Evolutionary conservation across 768 basidiomycete species (phyloP).

Genomic region (Lactarius psammicola): DNA sequence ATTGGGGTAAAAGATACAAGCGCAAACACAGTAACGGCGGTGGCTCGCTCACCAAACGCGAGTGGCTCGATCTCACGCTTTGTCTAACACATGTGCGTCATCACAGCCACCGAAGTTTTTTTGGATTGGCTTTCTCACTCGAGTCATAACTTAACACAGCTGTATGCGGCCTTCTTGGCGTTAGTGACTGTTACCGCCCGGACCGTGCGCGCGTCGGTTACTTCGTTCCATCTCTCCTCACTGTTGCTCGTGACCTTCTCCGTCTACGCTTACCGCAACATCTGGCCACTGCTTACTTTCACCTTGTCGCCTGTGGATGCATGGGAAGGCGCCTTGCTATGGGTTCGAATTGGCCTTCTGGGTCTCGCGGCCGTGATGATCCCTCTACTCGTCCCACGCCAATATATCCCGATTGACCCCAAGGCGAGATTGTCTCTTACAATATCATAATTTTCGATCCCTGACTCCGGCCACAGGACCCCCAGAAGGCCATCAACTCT

Average conservation of each 20-base stretch:
- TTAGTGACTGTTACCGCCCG: conserved; percentile 24
- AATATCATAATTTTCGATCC: neutral
- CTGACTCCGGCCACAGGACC: conserved; percentile 29
- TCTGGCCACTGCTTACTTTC: conserved; percentile 60
- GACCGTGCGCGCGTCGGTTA: conserved; percentile 12
- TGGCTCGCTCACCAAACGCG: conserved; percentile 9
- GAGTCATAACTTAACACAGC: conserved; percentile 13
- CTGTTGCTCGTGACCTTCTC: conserved; percentile 47
- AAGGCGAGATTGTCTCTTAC: conserved; percentile 36
- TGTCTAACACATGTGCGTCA: conserved; percentile 38
- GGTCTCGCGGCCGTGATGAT: conserved; percentile 46
- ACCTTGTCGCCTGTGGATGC: conserved; percentile 48
- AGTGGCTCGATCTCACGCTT: conserved; percentile 27
- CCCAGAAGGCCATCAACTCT: conserved; percentile 30
- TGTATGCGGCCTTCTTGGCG: conserved; percentile 30
- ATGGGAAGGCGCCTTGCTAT: conserved; percentile 48
- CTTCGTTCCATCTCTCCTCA: conserved; percentile 48
- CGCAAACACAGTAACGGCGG: conserved; percentile 15
- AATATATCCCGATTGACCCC: conserved; percentile 58
- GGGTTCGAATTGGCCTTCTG: conserved; percentile 52
- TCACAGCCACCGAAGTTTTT: neutral
- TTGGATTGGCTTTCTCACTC: neutral
- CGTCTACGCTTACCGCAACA: conserved; percentile 54
- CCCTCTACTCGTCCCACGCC: conserved; percentile 55
- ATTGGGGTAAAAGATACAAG: conserved; percentile 33